Evolutionary conservation across 2,329 filamentous ascomycete genomes (phyloP), one percentile per base, ranked within the genome.

Genomic region (Leptosphaerulina australis): DNA sequence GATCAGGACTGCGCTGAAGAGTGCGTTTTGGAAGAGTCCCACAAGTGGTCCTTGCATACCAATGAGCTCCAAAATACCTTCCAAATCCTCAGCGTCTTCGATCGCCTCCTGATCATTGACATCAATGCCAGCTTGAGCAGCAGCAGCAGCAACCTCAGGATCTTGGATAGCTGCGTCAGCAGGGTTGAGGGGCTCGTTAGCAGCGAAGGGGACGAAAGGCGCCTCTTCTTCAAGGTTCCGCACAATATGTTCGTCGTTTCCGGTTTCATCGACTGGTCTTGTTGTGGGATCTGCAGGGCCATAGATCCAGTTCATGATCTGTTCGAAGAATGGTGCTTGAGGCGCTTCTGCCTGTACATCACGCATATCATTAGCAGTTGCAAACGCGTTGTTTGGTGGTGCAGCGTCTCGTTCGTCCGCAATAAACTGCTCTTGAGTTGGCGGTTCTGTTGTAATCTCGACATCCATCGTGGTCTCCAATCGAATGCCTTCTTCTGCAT

Each of bases 31-130:
- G 60, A 97, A 85, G 5, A 99, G 81, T 2, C 91, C 91, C 11
- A 88, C 87, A 3, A 99, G 80, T 0, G 94, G 94, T 0, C 94
- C 94, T 66, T 95, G 90, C 88, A 99, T 95, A 28, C 94, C 94
- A 51, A 99, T 88, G 12, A 99, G 83, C 71, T 99, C 94, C 78
- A 99, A 86, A 43, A 99, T 90, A 0, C 94, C 94, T 69, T 99
- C 94, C 12, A 99, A 85, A 67, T 99, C 94, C 73, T 99, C 94
- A 8, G 89, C 89, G 60, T 97, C 76, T 53, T 92, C 89, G 31
- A 91, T 82, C 8, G 86, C 88, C 60, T 90, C 87, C 44, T 84
- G 81, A 45, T 86, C 83, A 35, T 85, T 83, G 10, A 77, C 66
- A 62, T 96, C 90, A 26, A 93, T 77, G 7, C 82, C 88, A 12